These are phyloP conservation scores for Sanguinoderma infundibulare DNA, from an alignment of 1,284 basidiomycete genomes.

Conservation along the genomic window DNA sequence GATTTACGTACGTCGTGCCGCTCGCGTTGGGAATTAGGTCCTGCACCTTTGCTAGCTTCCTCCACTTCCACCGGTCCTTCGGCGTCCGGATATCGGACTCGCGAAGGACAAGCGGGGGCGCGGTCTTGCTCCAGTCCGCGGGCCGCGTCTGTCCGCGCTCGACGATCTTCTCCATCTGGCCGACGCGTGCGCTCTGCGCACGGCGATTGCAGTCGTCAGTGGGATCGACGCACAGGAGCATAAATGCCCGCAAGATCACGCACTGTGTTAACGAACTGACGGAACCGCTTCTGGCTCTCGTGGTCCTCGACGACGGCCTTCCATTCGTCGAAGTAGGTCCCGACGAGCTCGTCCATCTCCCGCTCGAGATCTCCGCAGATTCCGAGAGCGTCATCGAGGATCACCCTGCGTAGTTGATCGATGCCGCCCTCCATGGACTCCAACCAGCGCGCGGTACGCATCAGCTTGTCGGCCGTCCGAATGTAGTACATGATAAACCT, in stretches of 20 bases:
- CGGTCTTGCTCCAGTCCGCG: slow-evolving; percentile 71
- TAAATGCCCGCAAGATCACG: too few relatives aligned
- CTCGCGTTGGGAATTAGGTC: slow-evolving; percentile 58
- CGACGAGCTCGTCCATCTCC: slow-evolving; percentile 72
- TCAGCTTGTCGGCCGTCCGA: slow-evolving; percentile 68
- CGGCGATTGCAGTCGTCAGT: too few relatives aligned
- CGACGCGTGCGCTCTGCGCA: slow-evolving; percentile 49
- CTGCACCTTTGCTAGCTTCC: slow-evolving; percentile 50
- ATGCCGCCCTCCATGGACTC: slow-evolving; percentile 74
- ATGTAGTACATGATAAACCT: slow-evolving; percentile 79
- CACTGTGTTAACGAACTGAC: slow-evolving; percentile 72
- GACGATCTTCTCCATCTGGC: slow-evolving; percentile 57
- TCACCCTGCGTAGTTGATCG: slow-evolving; percentile 67
- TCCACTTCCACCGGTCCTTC: slow-evolving; percentile 65
- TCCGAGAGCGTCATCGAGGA: slow-evolving; percentile 78
- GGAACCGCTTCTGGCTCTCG: slow-evolving; percentile 58
- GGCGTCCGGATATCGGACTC: slow-evolving; percentile 45
- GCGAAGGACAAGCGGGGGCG: slow-evolving; percentile 51
- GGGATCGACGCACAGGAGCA: too few relatives aligned
- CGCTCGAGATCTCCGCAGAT: slow-evolving; percentile 75
- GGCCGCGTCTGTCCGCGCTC: slow-evolving; percentile 73
- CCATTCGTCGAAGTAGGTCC: slow-evolving; percentile 78
- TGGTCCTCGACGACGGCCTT: slow-evolving; percentile 64
- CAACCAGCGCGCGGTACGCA: slow-evolving; percentile 80
- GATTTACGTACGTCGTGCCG: slow-evolving; percentile 48